Evolutionary conservation across 768 basidiomycete species (phyloP).

Genomic region (Lentinula sp.): DNA sequence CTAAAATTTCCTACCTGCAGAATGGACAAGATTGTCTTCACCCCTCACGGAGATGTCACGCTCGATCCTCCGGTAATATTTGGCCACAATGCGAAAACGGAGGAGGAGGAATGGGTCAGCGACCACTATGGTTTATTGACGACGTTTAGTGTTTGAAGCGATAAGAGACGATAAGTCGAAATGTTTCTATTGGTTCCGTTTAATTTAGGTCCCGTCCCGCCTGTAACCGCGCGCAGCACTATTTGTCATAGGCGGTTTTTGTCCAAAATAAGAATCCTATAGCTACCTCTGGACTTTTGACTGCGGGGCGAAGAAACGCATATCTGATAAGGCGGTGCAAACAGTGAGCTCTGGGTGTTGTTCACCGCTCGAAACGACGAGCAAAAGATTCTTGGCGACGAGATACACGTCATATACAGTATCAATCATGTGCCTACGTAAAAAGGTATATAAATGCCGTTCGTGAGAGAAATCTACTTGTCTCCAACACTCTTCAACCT

Average conservation of each 20-base stretch:
- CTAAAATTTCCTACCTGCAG: conserved; percentile 42
- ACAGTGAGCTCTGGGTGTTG: not conserved
- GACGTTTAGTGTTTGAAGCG: conserved; percentile 13
- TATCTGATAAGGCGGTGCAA: not conserved
- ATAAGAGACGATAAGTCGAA: not conserved
- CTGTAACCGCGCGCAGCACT: not conserved
- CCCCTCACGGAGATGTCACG: conserved; percentile 39
- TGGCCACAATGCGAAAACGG: conserved; percentile 47
- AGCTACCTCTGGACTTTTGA: not conserved
- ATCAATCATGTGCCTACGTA: not conserved
- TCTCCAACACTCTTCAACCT: conserved; percentile 18
- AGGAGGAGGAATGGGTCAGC: conserved; percentile 45
- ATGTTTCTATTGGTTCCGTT: not conserved
- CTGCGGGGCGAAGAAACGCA: not conserved
- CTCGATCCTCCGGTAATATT: conserved; percentile 50
- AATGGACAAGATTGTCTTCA: conserved; percentile 63
- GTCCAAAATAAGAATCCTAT: no score
- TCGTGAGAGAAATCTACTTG: not conserved
- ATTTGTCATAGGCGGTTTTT: no score
- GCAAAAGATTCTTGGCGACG: not conserved
- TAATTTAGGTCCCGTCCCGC: not conserved
- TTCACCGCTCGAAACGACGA: not conserved
- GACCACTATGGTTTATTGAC: conserved; percentile 63
- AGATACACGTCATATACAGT: not conserved
- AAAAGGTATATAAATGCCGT: not conserved